phyloP scores from a whole-genome alignment of 164 flowering plant species.

The Nelumbo lutea region DNA sequence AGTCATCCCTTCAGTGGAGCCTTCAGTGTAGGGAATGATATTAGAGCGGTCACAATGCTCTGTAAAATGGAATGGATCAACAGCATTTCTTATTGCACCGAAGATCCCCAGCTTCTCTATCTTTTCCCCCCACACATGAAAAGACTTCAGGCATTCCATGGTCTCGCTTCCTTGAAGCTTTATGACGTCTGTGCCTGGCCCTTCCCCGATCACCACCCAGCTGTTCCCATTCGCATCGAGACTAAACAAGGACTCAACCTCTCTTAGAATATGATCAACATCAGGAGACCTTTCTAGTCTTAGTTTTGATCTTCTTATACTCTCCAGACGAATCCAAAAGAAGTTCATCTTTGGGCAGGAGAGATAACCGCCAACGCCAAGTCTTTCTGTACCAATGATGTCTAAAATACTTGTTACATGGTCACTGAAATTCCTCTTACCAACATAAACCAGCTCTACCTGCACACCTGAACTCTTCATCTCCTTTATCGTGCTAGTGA shows the following conservation, averaged over 20 bases:
- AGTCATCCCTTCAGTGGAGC: conserved; percentile 7
- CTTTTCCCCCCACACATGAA: conserved; percentile 37
- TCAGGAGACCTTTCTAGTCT: conserved; percentile 13
- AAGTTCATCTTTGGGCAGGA: conserved; percentile 23
- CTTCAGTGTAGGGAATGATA: conserved; percentile 9
- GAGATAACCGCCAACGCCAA: conserved; percentile 16
- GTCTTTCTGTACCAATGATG: conserved; percentile 31
- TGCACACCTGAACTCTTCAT: conserved; percentile 33
- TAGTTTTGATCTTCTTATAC: conserved; percentile 46
- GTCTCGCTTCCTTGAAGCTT: conserved; percentile 30
- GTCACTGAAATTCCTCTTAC: conserved; percentile 29
- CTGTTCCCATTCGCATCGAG: conserved; percentile 18
- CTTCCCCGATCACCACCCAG: conserved; percentile 55
- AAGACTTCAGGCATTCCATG: conserved; percentile 30
- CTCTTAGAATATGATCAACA: conserved; percentile 31
- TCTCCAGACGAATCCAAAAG: conserved; percentile 68
- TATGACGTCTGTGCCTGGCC: conserved; percentile 29
- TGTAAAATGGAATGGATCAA: conserved; percentile 19
- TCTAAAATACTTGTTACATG: conserved; percentile 24
- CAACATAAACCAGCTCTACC: conserved; percentile 51
- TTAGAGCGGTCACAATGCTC: conserved; percentile 31
- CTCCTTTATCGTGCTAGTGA: conserved; percentile 30
- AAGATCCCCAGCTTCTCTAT: conserved; percentile 34
- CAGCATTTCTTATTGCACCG: conserved; percentile 41
- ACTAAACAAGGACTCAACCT: conserved; percentile 41